Base-by-base conservation (phyloP, 352 stramenopile species). In the Lagenidium giganteum region DNA sequence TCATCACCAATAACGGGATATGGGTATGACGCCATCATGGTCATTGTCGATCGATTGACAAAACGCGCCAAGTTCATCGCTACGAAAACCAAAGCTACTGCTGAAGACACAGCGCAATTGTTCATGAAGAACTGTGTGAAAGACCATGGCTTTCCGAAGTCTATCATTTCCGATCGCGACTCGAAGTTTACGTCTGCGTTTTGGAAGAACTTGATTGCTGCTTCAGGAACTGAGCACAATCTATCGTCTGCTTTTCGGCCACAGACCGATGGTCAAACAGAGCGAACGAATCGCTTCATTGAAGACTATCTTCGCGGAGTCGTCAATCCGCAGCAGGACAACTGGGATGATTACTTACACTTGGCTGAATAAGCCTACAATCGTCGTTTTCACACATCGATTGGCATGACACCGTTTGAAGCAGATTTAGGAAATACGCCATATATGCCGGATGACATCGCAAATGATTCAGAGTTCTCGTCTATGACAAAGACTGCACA, bases 281-380 rank as follows among this genome's bases (percentile, higher is more conserved):
- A 55, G 34, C 37, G 47, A 8, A 33, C 4, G 14, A 13, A 55
- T 20, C 47, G 30, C 17, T 43, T 49, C 8, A 11, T 55, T 3
- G 33, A 41, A 16, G 31, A 37, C 31, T 50, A 48, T 12, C 22
- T 48, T 3, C 6, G 16, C 3, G 21, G 22, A 1, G 47, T 44
- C 24, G 33, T 54, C 13, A 5, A 20, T 12, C 40, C 40, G 9
- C 5, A 2, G 3, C 33, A 50, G 14, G 27, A 21, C 27, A 40
- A 55, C 18, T 55, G 47, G 47, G 41, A 55, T 35, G n/a, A 31
- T 2, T 39, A 36, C 2, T 39, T 55, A 4, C 17, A 28, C 2
- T 26, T 49, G 37, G 47, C 47, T 17, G 47, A 55, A 31, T 55
- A 49, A 36, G 47, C 47, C 4, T 50, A 50, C 38, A 55, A 55